Evolutionary conservation across 2,329 filamentous ascomycete genomes (phyloP), one percentile per base, ranked within the genome.

Genomic region (Sporothrix mexicana): DNA sequence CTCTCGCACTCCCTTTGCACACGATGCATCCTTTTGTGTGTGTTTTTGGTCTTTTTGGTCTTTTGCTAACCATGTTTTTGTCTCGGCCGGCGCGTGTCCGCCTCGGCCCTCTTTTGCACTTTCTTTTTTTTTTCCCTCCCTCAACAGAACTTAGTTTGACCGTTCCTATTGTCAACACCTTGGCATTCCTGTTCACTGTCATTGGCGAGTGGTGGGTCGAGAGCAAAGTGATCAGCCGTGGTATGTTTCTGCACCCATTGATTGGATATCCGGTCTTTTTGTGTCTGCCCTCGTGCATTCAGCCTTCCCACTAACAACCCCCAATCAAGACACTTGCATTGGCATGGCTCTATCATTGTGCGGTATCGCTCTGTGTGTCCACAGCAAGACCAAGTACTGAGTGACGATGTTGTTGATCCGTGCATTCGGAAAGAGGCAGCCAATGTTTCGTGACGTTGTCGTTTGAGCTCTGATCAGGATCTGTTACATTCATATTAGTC

Each of bases 141-240:
- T 68, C 25, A 30, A 61, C 77, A 96, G 95, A 98, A 81, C 80
- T 98, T 77, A 97, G 94, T 79, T 85, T 98, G 75, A 98, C 95
- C 2, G 95, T 98, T 0, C 95, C 95, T 1, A 96, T 98, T 75
- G 95, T 95, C 1, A 98, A 98, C 79, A 97, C 94, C 0, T 84
- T 97, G 78, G 95, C 95, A 0, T 98, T 98, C 77, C 82, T 98
- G n/a, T 98, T 98, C 79, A 98, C 95, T 0, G 95, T 98, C 1
- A 79, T 98, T 13, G 95, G 95, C 0, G 95, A 98, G 77, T 98
- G 95, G 94, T 97, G 92, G 85, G 94, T 95, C 0, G 95, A 98
- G 78, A 90, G 90, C 74, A 98, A 98, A 81, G 92, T 95, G 1
- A 97, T 98, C 74, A 93, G 91, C 77, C 88, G 90, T 85, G 89